Conservation (phyloP, 768 basidiomycete genomes). For the Butyriboletus loyo region DNA sequence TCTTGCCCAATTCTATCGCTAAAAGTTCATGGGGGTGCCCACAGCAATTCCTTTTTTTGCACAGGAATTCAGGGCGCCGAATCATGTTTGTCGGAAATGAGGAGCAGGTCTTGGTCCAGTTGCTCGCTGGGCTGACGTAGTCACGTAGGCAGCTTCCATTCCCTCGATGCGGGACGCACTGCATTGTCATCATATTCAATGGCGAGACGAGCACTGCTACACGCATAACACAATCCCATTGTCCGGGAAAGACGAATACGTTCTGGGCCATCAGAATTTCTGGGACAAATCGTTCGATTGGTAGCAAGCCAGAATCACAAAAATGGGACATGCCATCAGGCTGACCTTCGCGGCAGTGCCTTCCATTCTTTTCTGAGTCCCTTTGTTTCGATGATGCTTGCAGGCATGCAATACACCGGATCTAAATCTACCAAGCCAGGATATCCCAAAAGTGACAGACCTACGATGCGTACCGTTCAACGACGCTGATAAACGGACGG, state of each 20-base stretch:
- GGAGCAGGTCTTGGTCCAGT: not conserved
- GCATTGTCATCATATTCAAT: slow-evolving; percentile 5
- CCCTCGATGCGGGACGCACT: slow-evolving; percentile 3
- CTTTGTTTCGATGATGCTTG: slow-evolving; percentile 59
- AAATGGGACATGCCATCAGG: slow-evolving; percentile 10
- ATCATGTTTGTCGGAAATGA: slow-evolving; percentile 3
- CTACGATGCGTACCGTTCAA: slow-evolving; percentile 29
- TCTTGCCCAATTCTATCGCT: not conserved
- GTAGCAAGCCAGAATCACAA: not conserved
- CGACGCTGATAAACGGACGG: not conserved
- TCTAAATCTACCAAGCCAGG: slow-evolving; percentile 83
- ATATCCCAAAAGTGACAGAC: slow-evolving; percentile 85
- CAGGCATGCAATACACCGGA: slow-evolving; percentile 97
- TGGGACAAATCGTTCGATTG: slow-evolving; percentile 3
- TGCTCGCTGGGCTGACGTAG: not conserved
- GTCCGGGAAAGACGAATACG: not conserved
- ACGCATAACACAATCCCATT: not conserved
- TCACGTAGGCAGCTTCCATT: slow-evolving; percentile 22
- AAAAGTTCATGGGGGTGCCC: not conserved
- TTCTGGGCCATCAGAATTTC: not conserved
- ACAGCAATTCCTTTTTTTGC: slow-evolving; percentile 8
- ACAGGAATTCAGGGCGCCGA: slow-evolving; percentile 11
- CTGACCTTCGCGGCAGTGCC: slow-evolving; percentile 27
- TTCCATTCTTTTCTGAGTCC: slow-evolving; percentile 59
- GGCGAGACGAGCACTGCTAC: slow-evolving; percentile 1